Conservation (phyloP, 2,329 filamentous ascomycete genomes). For the Fusarium haematococcum region DNA sequence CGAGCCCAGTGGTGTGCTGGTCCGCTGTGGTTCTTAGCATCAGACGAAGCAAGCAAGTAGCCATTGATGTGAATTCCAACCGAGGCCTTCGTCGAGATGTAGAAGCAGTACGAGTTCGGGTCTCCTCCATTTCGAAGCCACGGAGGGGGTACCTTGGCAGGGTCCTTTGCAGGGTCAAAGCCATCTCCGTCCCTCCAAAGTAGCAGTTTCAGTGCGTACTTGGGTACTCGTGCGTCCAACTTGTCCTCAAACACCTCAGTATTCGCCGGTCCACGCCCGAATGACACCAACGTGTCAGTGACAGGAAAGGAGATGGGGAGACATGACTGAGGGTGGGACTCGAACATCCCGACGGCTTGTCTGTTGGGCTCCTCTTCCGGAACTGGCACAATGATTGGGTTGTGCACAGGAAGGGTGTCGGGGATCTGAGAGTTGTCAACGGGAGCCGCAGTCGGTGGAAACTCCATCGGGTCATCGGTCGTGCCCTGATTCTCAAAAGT, state of each 20-base stretch:
- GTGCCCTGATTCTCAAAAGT: slow-evolving; percentile 39
- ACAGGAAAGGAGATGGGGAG: slow-evolving; percentile 74
- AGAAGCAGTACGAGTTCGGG: slow-evolving; percentile 73
- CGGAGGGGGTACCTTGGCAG: slow-evolving; percentile 65
- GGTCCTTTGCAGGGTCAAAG: slow-evolving; percentile 69
- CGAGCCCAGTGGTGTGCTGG: slow-evolving; percentile 73
- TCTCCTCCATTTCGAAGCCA: slow-evolving; percentile 52
- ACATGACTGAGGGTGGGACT: slow-evolving; percentile 74
- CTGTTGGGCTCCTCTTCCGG: slow-evolving; percentile 49
- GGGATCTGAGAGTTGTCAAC: slow-evolving; percentile 44
- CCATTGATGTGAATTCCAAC: slow-evolving; percentile 83
- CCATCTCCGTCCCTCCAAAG: slow-evolving; percentile 77
- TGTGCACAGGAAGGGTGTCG: slow-evolving; percentile 53
- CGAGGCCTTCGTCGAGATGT: slow-evolving; percentile 83
- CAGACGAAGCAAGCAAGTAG: slow-evolving; percentile 69
- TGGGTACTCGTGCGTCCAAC: slow-evolving; percentile 79
- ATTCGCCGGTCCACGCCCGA: slow-evolving; percentile 79
- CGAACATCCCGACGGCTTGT: slow-evolving; percentile 72
- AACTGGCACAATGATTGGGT: slow-evolving; percentile 52
- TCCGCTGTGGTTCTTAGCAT: slow-evolving; percentile 64
- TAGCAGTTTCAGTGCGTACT: slow-evolving; percentile 82
- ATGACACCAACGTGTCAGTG: slow-evolving; percentile 76
- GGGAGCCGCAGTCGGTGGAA: slow-evolving; percentile 48
- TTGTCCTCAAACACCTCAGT: slow-evolving; percentile 73
- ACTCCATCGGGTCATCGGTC: slow-evolving; percentile 44